Evolutionary conservation across 768 basidiomycete genomes (phyloP), one percentile per base, ranked within the genome.

Genomic region (Nidularia sp.): DNA sequence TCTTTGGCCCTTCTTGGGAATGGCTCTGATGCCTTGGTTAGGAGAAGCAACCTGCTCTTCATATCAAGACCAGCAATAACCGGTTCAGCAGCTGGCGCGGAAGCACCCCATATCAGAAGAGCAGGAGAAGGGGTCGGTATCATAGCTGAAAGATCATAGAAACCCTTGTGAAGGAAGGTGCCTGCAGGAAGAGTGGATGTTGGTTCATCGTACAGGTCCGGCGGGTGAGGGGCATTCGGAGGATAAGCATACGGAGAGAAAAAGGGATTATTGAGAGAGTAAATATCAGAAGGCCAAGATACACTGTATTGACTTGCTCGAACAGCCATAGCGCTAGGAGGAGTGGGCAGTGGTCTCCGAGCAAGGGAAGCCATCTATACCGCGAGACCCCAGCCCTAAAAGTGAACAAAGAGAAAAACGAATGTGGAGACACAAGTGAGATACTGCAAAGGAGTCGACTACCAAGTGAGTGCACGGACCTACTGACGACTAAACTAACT

Each of bases 111-210:
- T 46, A 84, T 72, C 53, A 87, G 72, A 41, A 85, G 77, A 48
- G 86, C 87, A 13, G 87, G 81, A 43, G 77, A 79, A 45, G 83
- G 85, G 1, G 84, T 86, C 41, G 85, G 86, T 57, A 90, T 88
- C 74, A 90, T 79, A 25, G 89, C 77, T 35, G 91, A 75, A 32
- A 93, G 78, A 73, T 91, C 88, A 69, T 90, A 93, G 75, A 92
- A 92, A n/a, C 90, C 92, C 57, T 90, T 87, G 78, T 93, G 90
- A 36, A 93, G 72, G 49, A 92, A 71, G 5, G 88, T 88, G 29
- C 86, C 88, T 10, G 77, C 79, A 56, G 86, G 69, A 52, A 78
- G 74, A 33, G 75, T 75, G n/a, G 71, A 60, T 3, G 59, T 54
- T 34, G 71, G 69, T 52, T 74, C 71, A 60, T 79, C 70, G 59